These are phyloP conservation scores for Heracleum sosnowskyi DNA, from an alignment of 129 eudicot species.

Conservation along the genomic window DNA sequence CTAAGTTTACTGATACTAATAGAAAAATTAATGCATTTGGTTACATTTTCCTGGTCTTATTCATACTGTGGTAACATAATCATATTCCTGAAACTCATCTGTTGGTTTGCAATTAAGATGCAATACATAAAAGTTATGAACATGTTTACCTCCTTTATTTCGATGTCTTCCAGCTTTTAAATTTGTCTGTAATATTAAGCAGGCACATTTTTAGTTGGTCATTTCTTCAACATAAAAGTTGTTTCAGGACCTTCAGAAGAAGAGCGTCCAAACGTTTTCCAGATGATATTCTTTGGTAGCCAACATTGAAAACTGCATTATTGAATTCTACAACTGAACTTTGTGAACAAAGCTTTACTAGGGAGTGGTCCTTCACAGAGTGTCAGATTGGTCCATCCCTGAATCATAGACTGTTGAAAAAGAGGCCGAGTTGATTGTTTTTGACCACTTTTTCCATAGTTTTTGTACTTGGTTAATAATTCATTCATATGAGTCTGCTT, in stretches of 20 bases:
- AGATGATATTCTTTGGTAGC: not conserved
- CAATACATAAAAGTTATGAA: not conserved
- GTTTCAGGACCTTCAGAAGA: not conserved
- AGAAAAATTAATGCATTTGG: not conserved
- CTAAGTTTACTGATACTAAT: not conserved
- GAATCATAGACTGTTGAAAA: not conserved
- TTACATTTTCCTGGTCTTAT: not conserved
- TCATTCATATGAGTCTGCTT: not conserved
- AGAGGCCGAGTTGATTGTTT: not conserved
- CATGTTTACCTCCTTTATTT: not conserved
- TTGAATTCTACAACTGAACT: not conserved
- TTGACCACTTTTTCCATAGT: not conserved
- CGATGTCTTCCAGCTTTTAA: not conserved
- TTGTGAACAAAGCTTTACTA: not conserved
- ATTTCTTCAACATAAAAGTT: not conserved
- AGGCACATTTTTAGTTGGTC: not conserved
- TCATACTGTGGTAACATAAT: not conserved
- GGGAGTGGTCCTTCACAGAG: not conserved
- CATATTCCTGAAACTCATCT: not conserved
- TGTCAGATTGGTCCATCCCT: not conserved
- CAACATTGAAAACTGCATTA: not conserved
- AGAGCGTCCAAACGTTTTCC: not conserved
- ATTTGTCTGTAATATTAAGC: not conserved
- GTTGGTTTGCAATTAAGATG: not conserved
- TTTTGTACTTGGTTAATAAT: not conserved